Conservation (phyloP, 305 asterid genomes). For the Fraxinus baroniana region DNA sequence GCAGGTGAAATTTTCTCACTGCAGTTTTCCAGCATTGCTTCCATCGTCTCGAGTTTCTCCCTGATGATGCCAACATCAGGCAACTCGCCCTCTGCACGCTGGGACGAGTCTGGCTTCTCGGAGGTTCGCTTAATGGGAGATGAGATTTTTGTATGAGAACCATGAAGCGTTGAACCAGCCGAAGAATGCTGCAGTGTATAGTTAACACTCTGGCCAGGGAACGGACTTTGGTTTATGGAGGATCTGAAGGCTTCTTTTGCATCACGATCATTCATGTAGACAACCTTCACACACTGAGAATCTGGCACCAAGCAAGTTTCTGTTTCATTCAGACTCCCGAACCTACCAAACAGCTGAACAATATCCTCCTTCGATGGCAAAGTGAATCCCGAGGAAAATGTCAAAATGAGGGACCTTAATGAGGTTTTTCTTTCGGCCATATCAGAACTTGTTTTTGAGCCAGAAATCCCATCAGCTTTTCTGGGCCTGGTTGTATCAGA, state of each 20-base stretch:
- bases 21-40: conserved; percentile 35
- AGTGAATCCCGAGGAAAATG: conserved; percentile 39
- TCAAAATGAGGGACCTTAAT: conserved; percentile 21
- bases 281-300: conserved; percentile 34
- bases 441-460: conserved; percentile 15
- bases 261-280: conserved; percentile 36
- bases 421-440: conserved; percentile 21
- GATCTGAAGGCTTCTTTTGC: conserved; percentile 51
- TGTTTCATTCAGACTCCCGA: conserved; percentile 42
- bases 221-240: conserved; percentile 42
- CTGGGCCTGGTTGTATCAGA: conserved; percentile 21
- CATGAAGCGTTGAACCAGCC: conserved; percentile 20
- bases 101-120: conserved; percentile 12
- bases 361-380: conserved; percentile 60
- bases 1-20: conserved; percentile 34
- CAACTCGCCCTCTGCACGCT: conserved; percentile 25
- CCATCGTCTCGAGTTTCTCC: conserved; percentile 41
- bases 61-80: conserved; percentile 32
- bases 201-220: conserved; percentile 32
- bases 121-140: conserved; percentile 14
- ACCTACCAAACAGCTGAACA: conserved; percentile 34
- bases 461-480: conserved; percentile 27
- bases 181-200: conserved; percentile 34
- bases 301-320: conserved; percentile 38
- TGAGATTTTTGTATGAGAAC: conserved; percentile 21